A percentile compares a stretch with the other conserved stretches of the same genome.
Evolutionary conservation across 2,329 filamentous ascomycete species (phyloP).

Genomic region (Stagonosporopsis chrysanthemi): DNA sequence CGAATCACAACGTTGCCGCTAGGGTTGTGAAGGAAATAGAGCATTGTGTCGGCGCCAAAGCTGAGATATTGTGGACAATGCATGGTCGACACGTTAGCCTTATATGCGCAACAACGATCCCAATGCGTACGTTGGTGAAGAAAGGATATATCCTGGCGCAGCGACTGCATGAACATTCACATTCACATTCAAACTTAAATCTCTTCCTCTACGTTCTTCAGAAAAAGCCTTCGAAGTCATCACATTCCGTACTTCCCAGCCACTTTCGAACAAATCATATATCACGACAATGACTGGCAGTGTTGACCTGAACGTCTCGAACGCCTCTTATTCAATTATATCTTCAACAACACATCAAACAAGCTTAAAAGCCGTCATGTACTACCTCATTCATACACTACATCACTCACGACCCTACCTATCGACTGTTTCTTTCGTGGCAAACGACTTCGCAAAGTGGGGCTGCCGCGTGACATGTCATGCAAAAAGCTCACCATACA

Average conservation of each 20-base stretch:
- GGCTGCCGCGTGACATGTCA: constrained; percentile 24
- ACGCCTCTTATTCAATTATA: not conserved
- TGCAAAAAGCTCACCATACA: constrained; percentile 20
- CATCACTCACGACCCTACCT: constrained; percentile 12
- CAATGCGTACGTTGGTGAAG: not conserved
- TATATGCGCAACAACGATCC: not conserved
- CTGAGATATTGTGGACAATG: constrained; percentile 4
- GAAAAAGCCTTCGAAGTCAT: not conserved
- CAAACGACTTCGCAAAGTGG: constrained; percentile 27
- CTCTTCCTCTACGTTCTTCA: not conserved
- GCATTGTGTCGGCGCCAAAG: constrained; percentile 9
- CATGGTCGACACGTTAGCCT: not conserved
- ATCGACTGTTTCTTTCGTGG: constrained; percentile 26
- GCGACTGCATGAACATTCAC: not conserved
- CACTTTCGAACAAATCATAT: not conserved
- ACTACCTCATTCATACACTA: constrained; percentile 10
- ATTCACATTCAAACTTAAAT: not conserved
- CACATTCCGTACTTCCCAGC: constrained; percentile 13
- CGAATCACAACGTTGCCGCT: constrained; percentile 11
- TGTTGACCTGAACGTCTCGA: not conserved
- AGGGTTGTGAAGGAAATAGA: constrained; percentile 15
- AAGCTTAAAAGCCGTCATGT: not conserved
- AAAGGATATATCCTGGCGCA: not conserved
- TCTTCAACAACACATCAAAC: not conserved
- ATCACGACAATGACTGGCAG: not conserved